Evolutionary conservation across 306 rosid genomes (phyloP), one percentile per base, ranked within the genome.

Genomic region (Hippophae rhamnoides): DNA sequence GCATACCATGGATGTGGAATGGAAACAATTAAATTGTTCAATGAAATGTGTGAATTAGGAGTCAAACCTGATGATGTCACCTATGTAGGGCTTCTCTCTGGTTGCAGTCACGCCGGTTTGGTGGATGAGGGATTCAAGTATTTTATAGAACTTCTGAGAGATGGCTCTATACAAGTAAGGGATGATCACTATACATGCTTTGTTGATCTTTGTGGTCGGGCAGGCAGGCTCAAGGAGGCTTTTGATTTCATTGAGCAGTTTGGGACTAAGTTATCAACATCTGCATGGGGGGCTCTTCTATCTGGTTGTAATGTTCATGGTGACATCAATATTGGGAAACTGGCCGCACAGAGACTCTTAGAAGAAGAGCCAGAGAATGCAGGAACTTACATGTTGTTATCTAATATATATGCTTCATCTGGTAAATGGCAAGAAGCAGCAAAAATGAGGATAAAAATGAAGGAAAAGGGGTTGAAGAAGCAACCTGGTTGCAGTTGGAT

Each of bases 401-500:
- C 76, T 41, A 72, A 72, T 62, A 58, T 75, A 25, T 75, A 75
- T 66, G 84, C 84, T 66, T 72, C 72, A 9, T 67, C 74, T 41
- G 81, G 78, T 57, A 72, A 76, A 55, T 79, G 84, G 84, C 62
- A 48, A 64, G 78, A 72, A 69, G 84, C 81, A 54, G 84, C 84
- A 25, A 51, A 69, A 65, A 45, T 79, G 76, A 79, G 84, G 69
- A 60, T 13, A 52, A 66, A 72, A 62, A 75, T 75, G 81, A 79
- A 79, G 67, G 81, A 69, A 25, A 75, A 52, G 65, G 78, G 78
- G 56, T 60, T 79, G 74, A 79, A 79, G 58, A 79, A 79, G 69
- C 81, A 75, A 46, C 84, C 78, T 45, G 84, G 84, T 62, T 75
- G 81, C 62, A 79, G 79, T 65, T 79, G 81, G 84, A 69, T 79